Conservation (phyloP, 2,329 filamentous ascomycete genomes). For the Fusarium armeniacum region DNA sequence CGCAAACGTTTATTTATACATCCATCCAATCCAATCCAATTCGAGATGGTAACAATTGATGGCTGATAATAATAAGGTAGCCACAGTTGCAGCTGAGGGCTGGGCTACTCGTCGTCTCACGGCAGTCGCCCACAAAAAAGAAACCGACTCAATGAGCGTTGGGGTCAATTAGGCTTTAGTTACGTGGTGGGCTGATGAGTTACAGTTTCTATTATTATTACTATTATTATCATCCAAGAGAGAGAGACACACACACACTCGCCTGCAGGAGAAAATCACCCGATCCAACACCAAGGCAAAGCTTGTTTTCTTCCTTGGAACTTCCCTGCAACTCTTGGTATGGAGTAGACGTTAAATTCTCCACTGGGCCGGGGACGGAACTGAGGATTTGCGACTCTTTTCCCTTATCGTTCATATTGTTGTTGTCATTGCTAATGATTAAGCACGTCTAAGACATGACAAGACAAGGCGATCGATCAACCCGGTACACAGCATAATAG, state of each 20-base stretch:
- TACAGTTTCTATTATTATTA: constrained; percentile 29
- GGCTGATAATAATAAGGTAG: constrained; percentile 3
- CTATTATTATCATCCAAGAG: constrained; percentile 1
- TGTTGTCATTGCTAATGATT: constrained; percentile 12
- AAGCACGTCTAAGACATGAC: constrained; percentile 18
- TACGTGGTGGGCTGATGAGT: constrained; percentile 15
- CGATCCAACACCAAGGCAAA: constrained; percentile 34
- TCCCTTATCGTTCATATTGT: constrained; percentile 5
- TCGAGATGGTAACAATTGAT: not conserved
- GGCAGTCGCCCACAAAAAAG: constrained; percentile 25
- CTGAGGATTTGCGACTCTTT: constrained; percentile 9
- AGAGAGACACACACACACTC: constrained; percentile 12
- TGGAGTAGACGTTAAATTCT: constrained; percentile 29
- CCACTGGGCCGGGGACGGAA: constrained; percentile 33
- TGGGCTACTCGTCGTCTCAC: constrained; percentile 40
- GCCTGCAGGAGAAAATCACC: constrained; percentile 19
- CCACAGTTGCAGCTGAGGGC: constrained; percentile 27
- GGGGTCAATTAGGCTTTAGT: constrained; percentile 1
- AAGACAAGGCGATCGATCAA: constrained; percentile 5
- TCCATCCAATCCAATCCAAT: constrained; percentile 7
- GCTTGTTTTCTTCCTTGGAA: constrained; percentile 37
- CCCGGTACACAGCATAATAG: constrained; percentile 4
- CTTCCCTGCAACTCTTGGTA: constrained; percentile 38
- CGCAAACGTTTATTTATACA: constrained; percentile 23
- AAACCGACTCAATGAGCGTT: constrained; percentile 18